A percentile compares a stretch with the other conserved stretches of the same genome.
Conservation (phyloP, 1,284 basidiomycete species). For the Cryptococcus jaspeensis region DNA sequence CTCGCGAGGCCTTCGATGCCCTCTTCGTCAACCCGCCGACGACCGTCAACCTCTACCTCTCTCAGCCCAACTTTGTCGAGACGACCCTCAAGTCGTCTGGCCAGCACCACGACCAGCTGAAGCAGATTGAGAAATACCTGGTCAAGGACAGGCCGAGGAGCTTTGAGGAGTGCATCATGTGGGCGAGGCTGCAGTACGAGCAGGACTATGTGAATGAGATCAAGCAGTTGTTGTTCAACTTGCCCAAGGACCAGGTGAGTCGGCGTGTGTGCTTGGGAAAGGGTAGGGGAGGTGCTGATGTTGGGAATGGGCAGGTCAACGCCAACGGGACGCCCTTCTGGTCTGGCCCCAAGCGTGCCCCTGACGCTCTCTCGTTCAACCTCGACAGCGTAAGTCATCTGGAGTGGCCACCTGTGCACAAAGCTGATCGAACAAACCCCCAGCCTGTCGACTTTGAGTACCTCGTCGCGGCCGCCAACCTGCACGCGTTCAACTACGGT, state of each 20-base stretch:
- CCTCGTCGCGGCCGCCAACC: slow-evolving; percentile 89
- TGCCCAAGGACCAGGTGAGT: slow-evolving; percentile 82
- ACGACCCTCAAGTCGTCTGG: slow-evolving; percentile 85
- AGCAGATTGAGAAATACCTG: slow-evolving; percentile 86
- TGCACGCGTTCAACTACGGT: slow-evolving; percentile 98
- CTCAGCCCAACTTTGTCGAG: slow-evolving; percentile 94
- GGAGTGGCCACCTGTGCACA: background rate
- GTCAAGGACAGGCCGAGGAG: slow-evolving; percentile 90
- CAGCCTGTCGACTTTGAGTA: slow-evolving; percentile 85
- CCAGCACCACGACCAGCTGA: slow-evolving; percentile 84
- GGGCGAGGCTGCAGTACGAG: slow-evolving; percentile 96
- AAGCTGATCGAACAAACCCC: slow-evolving; percentile 8
- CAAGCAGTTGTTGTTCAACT: slow-evolving; percentile 85
- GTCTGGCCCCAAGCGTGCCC: slow-evolving; percentile 97
- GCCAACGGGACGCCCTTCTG: slow-evolving; percentile 92
- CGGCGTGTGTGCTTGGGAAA: background rate
- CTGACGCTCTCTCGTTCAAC: slow-evolving; percentile 87
- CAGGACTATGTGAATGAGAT: slow-evolving; percentile 93
- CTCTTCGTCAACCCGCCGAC: slow-evolving; percentile 92
- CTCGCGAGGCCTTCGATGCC: slow-evolving; percentile 87
- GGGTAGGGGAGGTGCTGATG: background rate
- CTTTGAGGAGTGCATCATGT: slow-evolving; percentile 95
- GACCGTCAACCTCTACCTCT: slow-evolving; percentile 94
- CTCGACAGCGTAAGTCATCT: slow-evolving; percentile 69
- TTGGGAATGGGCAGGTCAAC: slow-evolving; percentile 55